phyloP scores from a whole-genome alignment of 495 filamentous ascomycete genomes.

The Parachaetomium inaequale region DNA sequence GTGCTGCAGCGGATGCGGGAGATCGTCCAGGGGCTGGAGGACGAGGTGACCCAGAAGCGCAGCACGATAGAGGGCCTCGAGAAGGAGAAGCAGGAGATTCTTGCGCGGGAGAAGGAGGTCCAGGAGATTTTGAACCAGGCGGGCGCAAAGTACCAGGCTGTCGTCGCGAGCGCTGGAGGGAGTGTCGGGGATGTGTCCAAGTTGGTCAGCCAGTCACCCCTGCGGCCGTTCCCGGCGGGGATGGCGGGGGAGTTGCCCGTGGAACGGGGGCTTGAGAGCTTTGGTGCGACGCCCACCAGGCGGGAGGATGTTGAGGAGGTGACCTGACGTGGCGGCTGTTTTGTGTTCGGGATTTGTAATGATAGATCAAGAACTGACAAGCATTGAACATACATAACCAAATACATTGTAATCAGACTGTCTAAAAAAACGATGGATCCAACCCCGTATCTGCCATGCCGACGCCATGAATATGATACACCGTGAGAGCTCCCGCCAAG shows the following conservation, averaged over 20 bases:
- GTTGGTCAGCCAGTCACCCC: constrained; percentile 30
- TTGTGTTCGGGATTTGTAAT: background rate
- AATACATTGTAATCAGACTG: constrained; percentile 1
- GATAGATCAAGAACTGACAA: background rate
- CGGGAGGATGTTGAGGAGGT: constrained; percentile 31
- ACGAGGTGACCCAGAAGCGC: constrained; percentile 30
- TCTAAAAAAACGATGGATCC: constrained; percentile 6
- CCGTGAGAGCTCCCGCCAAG: background rate
- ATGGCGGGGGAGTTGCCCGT: constrained; percentile 33
- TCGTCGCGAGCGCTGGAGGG: constrained; percentile 33
- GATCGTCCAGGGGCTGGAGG: constrained; percentile 35
- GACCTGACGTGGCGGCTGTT: background rate
- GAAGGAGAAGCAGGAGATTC: constrained; percentile 54
- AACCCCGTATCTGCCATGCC: background rate
- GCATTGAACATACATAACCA: background rate
- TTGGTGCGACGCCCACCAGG: constrained; percentile 57
- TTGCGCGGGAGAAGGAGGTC: constrained; percentile 72
- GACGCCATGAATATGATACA: constrained; percentile 14
- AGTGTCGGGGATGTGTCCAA: constrained; percentile 22
- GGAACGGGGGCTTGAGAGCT: constrained; percentile 58
- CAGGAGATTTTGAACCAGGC: constrained; percentile 78
- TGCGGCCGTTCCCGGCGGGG: constrained; percentile 30
- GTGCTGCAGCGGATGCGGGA: constrained; percentile 47
- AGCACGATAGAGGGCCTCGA: constrained; percentile 33
- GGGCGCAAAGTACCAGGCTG: constrained; percentile 63